These are phyloP conservation scores for Cytospora chrysosperma DNA, from an alignment of 2,329 filamentous ascomycete species.

Conservation along the genomic window DNA sequence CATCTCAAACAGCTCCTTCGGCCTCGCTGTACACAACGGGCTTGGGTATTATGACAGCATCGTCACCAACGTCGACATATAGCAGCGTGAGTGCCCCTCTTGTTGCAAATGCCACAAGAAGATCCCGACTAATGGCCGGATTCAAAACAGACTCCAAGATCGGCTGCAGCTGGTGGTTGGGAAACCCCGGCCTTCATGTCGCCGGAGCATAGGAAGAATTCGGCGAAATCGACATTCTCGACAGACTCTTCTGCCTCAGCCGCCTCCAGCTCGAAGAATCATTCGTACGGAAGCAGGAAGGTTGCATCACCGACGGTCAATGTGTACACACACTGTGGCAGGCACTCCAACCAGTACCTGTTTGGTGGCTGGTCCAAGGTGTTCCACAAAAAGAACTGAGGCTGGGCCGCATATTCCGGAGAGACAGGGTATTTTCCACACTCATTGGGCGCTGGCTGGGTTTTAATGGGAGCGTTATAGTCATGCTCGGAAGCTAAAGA, in stretches of 20 bases:
- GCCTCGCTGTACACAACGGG: constrained; percentile 22
- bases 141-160: constrained; percentile 15
- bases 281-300: constrained; percentile 18
- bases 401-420: neutral
- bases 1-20: constrained; percentile 21
- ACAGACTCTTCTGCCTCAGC: constrained; percentile 8
- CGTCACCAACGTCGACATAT: constrained; percentile 24
- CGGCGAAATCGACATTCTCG: constrained; percentile 12
- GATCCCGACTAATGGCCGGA: neutral
- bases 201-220: constrained; percentile 6
- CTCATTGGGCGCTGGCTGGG: neutral
- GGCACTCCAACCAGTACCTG: constrained; percentile 54
- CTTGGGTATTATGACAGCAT: neutral
- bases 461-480: no score
- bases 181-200: neutral
- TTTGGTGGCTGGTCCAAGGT: constrained; percentile 46
- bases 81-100: constrained; percentile 19
- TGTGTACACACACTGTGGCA: constrained; percentile 54
- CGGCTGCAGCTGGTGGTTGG: neutral
- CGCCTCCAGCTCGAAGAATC: neutral
- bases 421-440: neutral
- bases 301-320: constrained; percentile 36
- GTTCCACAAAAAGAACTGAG: constrained; percentile 36
- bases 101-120: neutral
- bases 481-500: neutral